phyloP scores from a whole-genome alignment of 2,329 filamentous ascomycete species.

The Phoma sp. region DNA sequence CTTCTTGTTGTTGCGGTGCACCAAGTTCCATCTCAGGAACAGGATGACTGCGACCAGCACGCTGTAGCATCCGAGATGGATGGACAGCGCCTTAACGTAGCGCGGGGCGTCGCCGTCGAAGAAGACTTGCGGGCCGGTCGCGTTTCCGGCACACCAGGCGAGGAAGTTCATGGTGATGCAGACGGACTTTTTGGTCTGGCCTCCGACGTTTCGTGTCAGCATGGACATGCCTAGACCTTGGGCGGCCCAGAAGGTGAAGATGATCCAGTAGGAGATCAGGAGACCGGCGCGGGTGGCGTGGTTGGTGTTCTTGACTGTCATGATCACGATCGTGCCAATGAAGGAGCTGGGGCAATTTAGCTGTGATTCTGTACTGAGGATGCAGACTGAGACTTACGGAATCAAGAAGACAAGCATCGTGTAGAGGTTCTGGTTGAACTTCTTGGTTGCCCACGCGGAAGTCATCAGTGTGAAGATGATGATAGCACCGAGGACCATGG shows the following conservation, averaged over 20 bases:
- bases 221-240: constrained; percentile 72
- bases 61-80: constrained; percentile 73
- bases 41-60: constrained; percentile 66
- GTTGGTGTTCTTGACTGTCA: constrained; percentile 68
- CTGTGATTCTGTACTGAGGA: too few relatives aligned
- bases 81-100: constrained; percentile 74
- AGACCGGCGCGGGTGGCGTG: constrained; percentile 69
- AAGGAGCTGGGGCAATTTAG: constrained; percentile 62
- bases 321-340: constrained; percentile 74
- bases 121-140: constrained; percentile 61
- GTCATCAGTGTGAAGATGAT: constrained; percentile 74
- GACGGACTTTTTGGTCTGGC: constrained; percentile 76
- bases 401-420: constrained; percentile 72
- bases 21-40: constrained; percentile 66
- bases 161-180: constrained; percentile 75
- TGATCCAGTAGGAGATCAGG: constrained; percentile 77
- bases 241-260: constrained; percentile 78
- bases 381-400: constrained; percentile 58
- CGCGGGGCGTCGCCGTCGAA: constrained; percentile 63
- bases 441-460: constrained; percentile 73
- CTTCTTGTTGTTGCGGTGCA: constrained; percentile 65
- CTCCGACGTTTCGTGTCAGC: constrained; percentile 73
- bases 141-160: constrained; percentile 72
- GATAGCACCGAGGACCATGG: constrained; percentile 77
- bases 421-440: constrained; percentile 71